phyloP scores from a whole-genome alignment of 306 rosid species.

The Malus asiatica region DNA sequence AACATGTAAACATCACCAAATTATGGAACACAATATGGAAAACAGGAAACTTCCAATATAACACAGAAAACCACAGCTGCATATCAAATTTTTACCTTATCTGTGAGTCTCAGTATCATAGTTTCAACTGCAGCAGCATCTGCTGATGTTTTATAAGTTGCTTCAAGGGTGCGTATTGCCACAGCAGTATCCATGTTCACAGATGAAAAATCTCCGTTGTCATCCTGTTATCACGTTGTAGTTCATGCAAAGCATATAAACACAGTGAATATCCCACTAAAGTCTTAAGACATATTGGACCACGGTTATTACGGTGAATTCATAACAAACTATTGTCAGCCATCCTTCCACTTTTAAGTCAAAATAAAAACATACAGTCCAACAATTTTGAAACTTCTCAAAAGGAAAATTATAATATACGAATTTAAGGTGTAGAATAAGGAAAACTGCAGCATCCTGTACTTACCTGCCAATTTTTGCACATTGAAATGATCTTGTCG shows the following conservation, averaged over 20 bases:
- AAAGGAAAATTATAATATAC: not conserved
- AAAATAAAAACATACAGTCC: not conserved
- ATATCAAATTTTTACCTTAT: conserved; percentile 41
- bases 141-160: conserved; percentile 88
- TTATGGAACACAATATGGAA: not conserved
- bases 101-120: conserved; percentile 79
- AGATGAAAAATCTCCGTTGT: conserved; percentile 85
- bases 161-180: conserved; percentile 97
- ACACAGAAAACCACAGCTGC: not conserved
- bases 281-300: not conserved
- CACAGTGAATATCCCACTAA: not conserved
- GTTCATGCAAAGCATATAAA: conserved; percentile 17
- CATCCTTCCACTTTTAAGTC: not conserved
- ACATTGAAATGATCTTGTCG: conserved; percentile 94
- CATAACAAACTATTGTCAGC: not conserved
- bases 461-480: conserved; percentile 97
- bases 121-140: conserved; percentile 94
- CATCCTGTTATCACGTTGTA: conserved; percentile 53
- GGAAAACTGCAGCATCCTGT: not conserved
- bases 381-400: not conserved
- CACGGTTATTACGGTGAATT: not conserved
- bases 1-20: not conserved
- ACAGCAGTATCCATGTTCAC: conserved; percentile 99
- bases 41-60: not conserved
- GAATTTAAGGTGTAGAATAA: not conserved